Evolutionary conservation across 2,329 filamentous ascomycete species (phyloP).

Genomic region (Penicillium sp.): DNA sequence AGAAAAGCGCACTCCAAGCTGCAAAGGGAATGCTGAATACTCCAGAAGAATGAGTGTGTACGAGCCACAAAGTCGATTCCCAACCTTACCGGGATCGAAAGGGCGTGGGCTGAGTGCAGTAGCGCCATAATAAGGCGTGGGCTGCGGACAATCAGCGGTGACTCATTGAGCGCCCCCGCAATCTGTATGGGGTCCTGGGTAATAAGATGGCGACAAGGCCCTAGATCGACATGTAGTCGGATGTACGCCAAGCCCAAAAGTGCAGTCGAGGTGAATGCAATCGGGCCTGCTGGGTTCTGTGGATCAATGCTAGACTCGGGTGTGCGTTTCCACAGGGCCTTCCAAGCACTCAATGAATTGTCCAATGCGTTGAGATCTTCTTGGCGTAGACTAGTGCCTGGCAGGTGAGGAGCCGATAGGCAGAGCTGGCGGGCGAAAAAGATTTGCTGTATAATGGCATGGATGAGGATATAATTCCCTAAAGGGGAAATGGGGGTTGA

Average conservation of each 20-base stretch:
- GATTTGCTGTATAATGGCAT: slow-evolving; percentile 51
- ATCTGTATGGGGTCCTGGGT: slow-evolving; percentile 45
- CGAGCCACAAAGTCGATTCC: slow-evolving; percentile 50
- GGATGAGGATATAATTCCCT: slow-evolving; percentile 51
- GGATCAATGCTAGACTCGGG: slow-evolving; percentile 52
- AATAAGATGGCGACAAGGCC: slow-evolving; percentile 44
- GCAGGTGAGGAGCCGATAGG: slow-evolving; percentile 41
- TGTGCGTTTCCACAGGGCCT: slow-evolving; percentile 48
- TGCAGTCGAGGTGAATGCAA: slow-evolving; percentile 50
- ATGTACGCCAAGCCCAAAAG: slow-evolving; percentile 46
- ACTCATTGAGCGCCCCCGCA: slow-evolving; percentile 42
- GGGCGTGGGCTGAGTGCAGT: slow-evolving; percentile 50
- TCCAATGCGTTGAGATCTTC: slow-evolving; percentile 45
- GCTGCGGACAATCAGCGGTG: slow-evolving; percentile 40
- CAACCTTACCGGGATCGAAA: slow-evolving; percentile 50
- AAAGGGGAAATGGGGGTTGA: slow-evolving; percentile 44
- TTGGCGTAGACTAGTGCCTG: slow-evolving; percentile 39
- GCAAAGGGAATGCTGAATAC: slow-evolving; percentile 51
- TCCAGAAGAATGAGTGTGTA: slow-evolving; percentile 52
- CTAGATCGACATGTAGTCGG: slow-evolving; percentile 44
- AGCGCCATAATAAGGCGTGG: slow-evolving; percentile 47
- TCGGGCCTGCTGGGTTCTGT: slow-evolving; percentile 48
- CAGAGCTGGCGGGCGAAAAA: slow-evolving; percentile 48
- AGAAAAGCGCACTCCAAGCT: slow-evolving; percentile 50
- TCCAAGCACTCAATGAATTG: slow-evolving; percentile 47